A percentile compares a stretch with the other conserved stretches of the same genome.
These are phyloP conservation scores for Exophiala calicioides DNA, from an alignment of 2,329 filamentous ascomycete species.

Conservation along the genomic window DNA sequence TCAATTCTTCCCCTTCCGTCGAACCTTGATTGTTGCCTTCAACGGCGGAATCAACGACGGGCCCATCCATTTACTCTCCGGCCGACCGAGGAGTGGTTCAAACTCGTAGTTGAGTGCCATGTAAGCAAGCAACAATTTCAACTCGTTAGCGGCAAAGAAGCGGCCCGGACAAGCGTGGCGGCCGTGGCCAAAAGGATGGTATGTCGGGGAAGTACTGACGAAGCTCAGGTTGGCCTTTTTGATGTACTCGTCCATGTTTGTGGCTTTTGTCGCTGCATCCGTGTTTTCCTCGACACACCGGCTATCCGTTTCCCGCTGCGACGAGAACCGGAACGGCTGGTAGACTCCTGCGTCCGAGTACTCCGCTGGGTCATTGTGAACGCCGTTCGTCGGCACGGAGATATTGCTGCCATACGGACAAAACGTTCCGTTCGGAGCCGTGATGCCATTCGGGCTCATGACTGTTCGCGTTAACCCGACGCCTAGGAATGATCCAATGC, in stretches of 20 bases:
- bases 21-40: slow-evolving; percentile 23
- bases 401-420: slow-evolving; percentile 49
- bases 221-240: slow-evolving; percentile 49
- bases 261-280: background rate
- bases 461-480: slow-evolving; percentile 33
- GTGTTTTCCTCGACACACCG: slow-evolving; percentile 26
- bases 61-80: slow-evolving; percentile 20
- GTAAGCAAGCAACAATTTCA: slow-evolving; percentile 35
- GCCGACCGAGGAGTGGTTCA: slow-evolving; percentile 14
- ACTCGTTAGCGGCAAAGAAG: slow-evolving; percentile 35
- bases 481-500: slow-evolving; percentile 44
- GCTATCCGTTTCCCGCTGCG: slow-evolving; percentile 44
- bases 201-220: slow-evolving; percentile 55
- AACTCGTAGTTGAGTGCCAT: slow-evolving; percentile 37
- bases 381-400: slow-evolving; percentile 47
- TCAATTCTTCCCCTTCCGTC: too few species aligned
- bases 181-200: slow-evolving; percentile 60
- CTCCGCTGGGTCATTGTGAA: slow-evolving; percentile 51
- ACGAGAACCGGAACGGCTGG: slow-evolving; percentile 54
- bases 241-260: slow-evolving; percentile 30
- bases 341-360: slow-evolving; percentile 48
- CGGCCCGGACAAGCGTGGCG: slow-evolving; percentile 47
- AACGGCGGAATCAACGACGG: slow-evolving; percentile 18
- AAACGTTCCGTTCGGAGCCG: slow-evolving; percentile 45
- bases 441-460: slow-evolving; percentile 31